Evolutionary conservation across 2,329 filamentous ascomycete species (phyloP).

Genomic region (Diaporthe sp.): DNA sequence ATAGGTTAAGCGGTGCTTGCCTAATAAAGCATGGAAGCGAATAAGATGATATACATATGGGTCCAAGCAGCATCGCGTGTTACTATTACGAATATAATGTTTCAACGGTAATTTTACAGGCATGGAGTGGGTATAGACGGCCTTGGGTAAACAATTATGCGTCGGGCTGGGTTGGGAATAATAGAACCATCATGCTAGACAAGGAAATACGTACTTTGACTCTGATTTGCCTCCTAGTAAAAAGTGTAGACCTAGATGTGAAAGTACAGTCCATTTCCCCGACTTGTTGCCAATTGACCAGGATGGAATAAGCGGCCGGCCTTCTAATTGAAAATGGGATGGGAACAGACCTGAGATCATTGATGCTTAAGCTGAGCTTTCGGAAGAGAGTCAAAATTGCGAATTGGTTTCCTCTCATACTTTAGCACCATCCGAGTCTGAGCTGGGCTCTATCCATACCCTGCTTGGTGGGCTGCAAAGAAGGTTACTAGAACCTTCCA

Average conservation of each 20-base stretch:
- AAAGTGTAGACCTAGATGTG: no score
- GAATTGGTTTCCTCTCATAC: neutral
- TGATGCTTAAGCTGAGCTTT: neutral
- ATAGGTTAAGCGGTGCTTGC: neutral
- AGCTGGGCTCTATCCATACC: no score
- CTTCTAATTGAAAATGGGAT: neutral
- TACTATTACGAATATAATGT: neutral
- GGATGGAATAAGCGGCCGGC: neutral
- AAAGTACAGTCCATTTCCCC: neutral
- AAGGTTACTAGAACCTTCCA: no score
- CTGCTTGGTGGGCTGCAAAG: no score
- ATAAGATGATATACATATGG: neutral
- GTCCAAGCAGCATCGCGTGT: neutral
- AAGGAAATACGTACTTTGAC: neutral
- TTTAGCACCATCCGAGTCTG: no score
- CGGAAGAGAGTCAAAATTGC: rapidly evolving
- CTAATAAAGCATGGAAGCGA: neutral
- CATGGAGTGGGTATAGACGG: conserved; percentile 7
- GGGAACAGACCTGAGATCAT: neutral
- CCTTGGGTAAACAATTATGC: neutral
- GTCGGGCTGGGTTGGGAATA: neutral
- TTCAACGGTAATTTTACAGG: neutral
- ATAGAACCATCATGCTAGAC: neutral
- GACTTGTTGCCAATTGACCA: neutral
- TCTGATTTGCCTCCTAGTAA: neutral